Conservation (phyloP, 2,329 filamentous ascomycete genomes). For the Ceratocystis eucalypticola region DNA sequence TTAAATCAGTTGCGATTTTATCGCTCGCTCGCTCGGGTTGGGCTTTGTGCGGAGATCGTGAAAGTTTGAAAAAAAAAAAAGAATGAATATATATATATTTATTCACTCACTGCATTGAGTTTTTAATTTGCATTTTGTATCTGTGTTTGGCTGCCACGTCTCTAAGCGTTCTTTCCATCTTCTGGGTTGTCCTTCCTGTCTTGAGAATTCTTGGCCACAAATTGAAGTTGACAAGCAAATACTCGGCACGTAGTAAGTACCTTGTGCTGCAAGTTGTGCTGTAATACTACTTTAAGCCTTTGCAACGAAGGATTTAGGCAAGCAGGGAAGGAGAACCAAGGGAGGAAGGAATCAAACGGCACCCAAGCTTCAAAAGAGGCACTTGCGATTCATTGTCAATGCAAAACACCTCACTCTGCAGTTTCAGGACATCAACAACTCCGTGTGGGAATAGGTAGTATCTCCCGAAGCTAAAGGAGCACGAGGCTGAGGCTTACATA, state of each 20-base stretch:
- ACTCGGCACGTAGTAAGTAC: neutral
- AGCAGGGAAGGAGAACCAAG: neutral
- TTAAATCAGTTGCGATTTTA: neutral
- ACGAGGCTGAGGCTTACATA: too few relatives aligned
- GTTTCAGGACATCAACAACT: neutral
- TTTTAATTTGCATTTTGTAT: neutral
- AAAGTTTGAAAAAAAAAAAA: neutral
- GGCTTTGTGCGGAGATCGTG: neutral
- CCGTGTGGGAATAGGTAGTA: neutral
- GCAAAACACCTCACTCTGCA: neutral
- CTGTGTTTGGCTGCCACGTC: neutral
- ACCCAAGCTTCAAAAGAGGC: conserved; percentile 5
- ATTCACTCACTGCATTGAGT: neutral
- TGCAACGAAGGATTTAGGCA: conserved; percentile 1
- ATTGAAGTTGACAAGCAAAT: too few relatives aligned
- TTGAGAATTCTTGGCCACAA: neutral
- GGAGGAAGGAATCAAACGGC: neutral
- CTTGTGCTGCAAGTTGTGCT: neutral
- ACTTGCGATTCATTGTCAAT: neutral
- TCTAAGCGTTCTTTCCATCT: neutral
- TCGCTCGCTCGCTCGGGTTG: neutral
- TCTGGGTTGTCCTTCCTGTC: neutral
- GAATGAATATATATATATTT: neutral
- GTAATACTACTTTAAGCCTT: neutral
- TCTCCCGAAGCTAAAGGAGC: neutral